Percentiles rank a stretch among this genome's conserved stretches.
These are phyloP conservation scores for Scorias spongiosa DNA, from an alignment of 2,329 filamentous ascomycete genomes.

Conservation along the genomic window DNA sequence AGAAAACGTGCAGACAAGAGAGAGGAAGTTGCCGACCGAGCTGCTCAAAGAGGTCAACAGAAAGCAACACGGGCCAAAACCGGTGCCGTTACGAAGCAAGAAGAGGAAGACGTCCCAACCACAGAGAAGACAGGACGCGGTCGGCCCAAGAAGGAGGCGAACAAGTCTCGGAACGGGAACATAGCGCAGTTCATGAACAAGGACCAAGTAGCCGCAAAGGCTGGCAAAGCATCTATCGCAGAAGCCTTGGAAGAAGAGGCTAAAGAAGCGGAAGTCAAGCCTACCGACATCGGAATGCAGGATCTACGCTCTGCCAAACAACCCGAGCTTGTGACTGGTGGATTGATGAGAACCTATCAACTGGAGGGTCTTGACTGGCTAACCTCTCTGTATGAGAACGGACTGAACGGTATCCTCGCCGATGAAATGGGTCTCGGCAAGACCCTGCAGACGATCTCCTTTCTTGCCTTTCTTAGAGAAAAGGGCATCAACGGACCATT, in stretches of 20 bases:
- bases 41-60: constrained; percentile 30
- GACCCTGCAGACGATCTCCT: constrained; percentile 77
- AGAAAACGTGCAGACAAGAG: constrained; percentile 29
- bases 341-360: constrained; percentile 87
- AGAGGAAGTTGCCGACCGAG: constrained; percentile 32
- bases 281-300: constrained; percentile 46
- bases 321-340: constrained; percentile 69
- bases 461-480: constrained; percentile 76
- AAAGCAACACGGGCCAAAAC: constrained; percentile 27
- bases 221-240: constrained; percentile 37
- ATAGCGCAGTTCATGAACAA: constrained; percentile 49
- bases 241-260: constrained; percentile 44
- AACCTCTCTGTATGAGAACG: constrained; percentile 67
- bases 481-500: constrained; percentile 81
- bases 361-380: constrained; percentile 92
- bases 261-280: constrained; percentile 41
- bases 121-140: constrained; percentile 16
- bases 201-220: constrained; percentile 38
- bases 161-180: constrained; percentile 22
- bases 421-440: constrained; percentile 94
- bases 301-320: constrained; percentile 70
- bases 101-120: constrained; percentile 3
- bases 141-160: constrained; percentile 20
- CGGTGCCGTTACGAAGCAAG: constrained; percentile 7
- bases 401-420: constrained; percentile 77